Evolutionary conservation across 768 basidiomycete species (phyloP).

Genomic region (Suillus luteus): DNA sequence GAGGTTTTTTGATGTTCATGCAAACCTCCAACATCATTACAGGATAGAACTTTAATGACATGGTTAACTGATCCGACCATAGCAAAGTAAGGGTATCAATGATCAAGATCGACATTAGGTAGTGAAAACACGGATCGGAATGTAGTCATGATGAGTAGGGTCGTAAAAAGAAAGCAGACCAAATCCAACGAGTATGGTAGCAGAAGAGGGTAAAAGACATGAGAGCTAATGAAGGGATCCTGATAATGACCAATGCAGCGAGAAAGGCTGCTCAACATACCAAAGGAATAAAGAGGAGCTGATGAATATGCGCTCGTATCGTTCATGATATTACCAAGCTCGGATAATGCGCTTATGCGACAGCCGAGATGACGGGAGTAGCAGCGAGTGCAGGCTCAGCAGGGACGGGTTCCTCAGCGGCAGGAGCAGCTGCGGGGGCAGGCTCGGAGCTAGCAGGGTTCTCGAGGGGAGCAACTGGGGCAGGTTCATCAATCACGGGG

Average conservation of each 20-base stretch:
- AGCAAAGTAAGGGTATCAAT: conserved; percentile 49
- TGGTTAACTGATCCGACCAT: conserved; percentile 33
- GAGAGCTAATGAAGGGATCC: conserved; percentile 34
- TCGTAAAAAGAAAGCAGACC: conserved; percentile 60
- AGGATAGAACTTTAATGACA: conserved; percentile 35
- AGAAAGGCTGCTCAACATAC: conserved; percentile 40
- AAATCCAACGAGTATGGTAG: conserved; percentile 61
- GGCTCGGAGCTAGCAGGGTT: conserved; percentile 61
- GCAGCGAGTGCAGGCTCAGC: conserved; percentile 47
- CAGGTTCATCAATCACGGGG: conserved; percentile 83
- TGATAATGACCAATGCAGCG: conserved; percentile 36
- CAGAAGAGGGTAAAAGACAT: conserved; percentile 35
- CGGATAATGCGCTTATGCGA: conserved; percentile 58
- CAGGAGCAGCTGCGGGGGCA: conserved; percentile 34
- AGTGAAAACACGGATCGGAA: conserved; percentile 58
- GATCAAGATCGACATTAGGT: conserved; percentile 70
- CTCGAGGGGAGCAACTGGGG: conserved; percentile 82
- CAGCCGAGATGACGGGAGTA: conserved; percentile 71
- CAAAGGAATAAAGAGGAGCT: conserved; percentile 33
- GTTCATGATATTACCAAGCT: conserved; percentile 39
- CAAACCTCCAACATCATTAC: conserved; percentile 31
- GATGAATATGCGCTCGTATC: conserved; percentile 43
- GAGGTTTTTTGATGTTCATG: not conserved
- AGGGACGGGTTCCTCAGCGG: conserved; percentile 24
- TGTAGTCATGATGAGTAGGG: conserved; percentile 56